Evolutionary conservation across 768 basidiomycete genomes (phyloP).

Genomic region (Serendipita sp.): DNA sequence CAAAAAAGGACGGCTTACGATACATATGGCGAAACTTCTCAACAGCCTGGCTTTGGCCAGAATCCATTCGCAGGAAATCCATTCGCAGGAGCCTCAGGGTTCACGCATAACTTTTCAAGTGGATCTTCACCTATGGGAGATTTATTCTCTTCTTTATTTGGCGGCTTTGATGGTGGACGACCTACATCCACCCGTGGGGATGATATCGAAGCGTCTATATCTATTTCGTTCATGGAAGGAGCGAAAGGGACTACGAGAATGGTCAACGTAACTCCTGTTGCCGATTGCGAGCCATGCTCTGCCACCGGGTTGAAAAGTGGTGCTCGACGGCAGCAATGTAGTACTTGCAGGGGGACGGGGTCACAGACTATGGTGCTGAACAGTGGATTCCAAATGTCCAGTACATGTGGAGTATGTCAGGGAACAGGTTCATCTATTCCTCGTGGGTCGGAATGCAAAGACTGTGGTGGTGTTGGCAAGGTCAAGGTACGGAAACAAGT

Average conservation of each 20-base stretch:
- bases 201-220: slow-evolving; percentile 64
- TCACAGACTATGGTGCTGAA: slow-evolving; percentile 78
- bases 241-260: slow-evolving; percentile 72
- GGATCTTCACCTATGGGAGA: slow-evolving; percentile 31
- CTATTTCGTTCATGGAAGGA: slow-evolving; percentile 82
- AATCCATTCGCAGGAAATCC: slow-evolving; percentile 46
- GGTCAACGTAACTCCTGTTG: slow-evolving; percentile 62
- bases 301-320: slow-evolving; percentile 80
- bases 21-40: slow-evolving; percentile 81
- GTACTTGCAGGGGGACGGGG: slow-evolving; percentile 71
- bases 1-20: slow-evolving; percentile 85
- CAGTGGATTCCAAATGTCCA: slow-evolving; percentile 93
- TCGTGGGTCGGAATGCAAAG: slow-evolving; percentile 55
- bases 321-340: slow-evolving; percentile 63
- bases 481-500: slow-evolving; percentile 64
- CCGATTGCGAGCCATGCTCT: slow-evolving; percentile 68
- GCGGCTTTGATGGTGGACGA: slow-evolving; percentile 24
- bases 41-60: slow-evolving; percentile 88
- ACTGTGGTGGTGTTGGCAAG: slow-evolving; percentile 77
- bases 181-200: slow-evolving; percentile 33
- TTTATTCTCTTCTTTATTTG: slow-evolving; percentile 78
- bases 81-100: slow-evolving; percentile 29
- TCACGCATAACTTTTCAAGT: slow-evolving; percentile 28
- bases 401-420: slow-evolving; percentile 67
- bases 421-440: slow-evolving; percentile 73